These are phyloP conservation scores for Phaeotremella skinneri DNA, from an alignment of 768 basidiomycete species.

Conservation along the genomic window DNA sequence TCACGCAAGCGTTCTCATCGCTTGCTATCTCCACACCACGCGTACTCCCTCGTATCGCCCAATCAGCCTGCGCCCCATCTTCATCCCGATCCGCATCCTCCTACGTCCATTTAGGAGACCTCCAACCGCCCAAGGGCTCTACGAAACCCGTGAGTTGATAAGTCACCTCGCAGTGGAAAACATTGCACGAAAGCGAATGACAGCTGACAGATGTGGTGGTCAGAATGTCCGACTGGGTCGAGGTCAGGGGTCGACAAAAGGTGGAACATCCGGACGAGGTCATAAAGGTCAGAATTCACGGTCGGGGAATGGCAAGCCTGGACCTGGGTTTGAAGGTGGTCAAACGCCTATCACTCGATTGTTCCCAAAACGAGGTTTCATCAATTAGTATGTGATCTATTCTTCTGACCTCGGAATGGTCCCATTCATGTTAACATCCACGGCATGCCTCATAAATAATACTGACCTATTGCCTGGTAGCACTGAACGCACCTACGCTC, in stretches of 20 bases:
- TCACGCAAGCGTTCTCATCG: conserved; percentile 17
- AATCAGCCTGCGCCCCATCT: conserved; percentile 8
- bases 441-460: not conserved
- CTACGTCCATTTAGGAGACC: conserved; percentile 35
- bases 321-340: conserved; percentile 88
- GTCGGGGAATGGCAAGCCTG: conserved; percentile 77
- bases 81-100: conserved; percentile 37
- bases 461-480: conserved; percentile 54
- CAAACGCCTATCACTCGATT: conserved; percentile 88
- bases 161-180: too few relatives aligned
- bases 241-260: conserved; percentile 85
- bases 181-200: too few relatives aligned
- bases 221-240: conserved; percentile 68
- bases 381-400: conserved; percentile 69
- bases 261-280: conserved; percentile 89
- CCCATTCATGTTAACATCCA: not conserved
- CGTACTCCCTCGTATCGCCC: conserved; percentile 2
- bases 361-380: conserved; percentile 92
- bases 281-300: conserved; percentile 95
- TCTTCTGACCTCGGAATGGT: not conserved
- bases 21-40: conserved; percentile 16
- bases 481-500: conserved; percentile 70
- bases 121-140: conserved; percentile 39
- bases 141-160: conserved; percentile 29
- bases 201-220: too few relatives aligned